phyloP scores from a whole-genome alignment of 1,139 yeast genomes.

The Candida freyschussii region DNA sequence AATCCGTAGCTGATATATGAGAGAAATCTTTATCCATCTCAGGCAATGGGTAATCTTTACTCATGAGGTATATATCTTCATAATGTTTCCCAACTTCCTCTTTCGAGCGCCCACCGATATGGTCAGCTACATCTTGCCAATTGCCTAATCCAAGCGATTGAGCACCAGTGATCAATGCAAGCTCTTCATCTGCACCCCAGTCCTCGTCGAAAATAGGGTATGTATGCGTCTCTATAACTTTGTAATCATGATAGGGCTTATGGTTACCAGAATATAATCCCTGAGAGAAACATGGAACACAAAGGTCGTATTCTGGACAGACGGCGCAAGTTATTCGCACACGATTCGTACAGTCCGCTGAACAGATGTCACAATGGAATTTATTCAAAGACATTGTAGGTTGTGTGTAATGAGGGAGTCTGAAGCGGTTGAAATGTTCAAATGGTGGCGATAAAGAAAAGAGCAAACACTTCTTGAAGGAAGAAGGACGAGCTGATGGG shows the following conservation, averaged over 20 bases:
- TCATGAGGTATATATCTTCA: slow-evolving; percentile 60
- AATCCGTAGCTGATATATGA: slow-evolving; percentile 57
- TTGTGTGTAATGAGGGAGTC: slow-evolving; percentile 10
- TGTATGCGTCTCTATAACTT: slow-evolving; percentile 88
- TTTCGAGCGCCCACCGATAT: slow-evolving; percentile 85
- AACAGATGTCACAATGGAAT: slow-evolving; percentile 93
- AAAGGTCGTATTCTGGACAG: slow-evolving; percentile 88
- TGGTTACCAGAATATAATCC: slow-evolving; percentile 81
- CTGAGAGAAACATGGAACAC: slow-evolving; percentile 93
- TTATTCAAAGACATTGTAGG: slow-evolving; percentile 32
- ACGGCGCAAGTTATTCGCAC: slow-evolving; percentile 89
- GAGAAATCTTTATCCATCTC: slow-evolving; percentile 69
- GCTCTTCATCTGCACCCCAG: slow-evolving; percentile 99
- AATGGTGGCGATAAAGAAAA: not conserved
- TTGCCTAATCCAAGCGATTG: slow-evolving; percentile 90
- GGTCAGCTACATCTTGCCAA: slow-evolving; percentile 96
- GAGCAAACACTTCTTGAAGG: no score
- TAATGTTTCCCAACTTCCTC: slow-evolving; percentile 91
- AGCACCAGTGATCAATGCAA: slow-evolving; percentile 82
- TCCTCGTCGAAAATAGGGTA: slow-evolving; percentile 86
- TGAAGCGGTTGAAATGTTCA: not conserved
- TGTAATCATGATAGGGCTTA: slow-evolving; percentile 91
- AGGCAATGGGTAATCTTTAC: slow-evolving; percentile 74
- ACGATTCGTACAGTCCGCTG: slow-evolving; percentile 89
- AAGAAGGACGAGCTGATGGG: no score